phyloP scores from a whole-genome alignment of 768 basidiomycete species.

The Leccinum incarnatum region DNA sequence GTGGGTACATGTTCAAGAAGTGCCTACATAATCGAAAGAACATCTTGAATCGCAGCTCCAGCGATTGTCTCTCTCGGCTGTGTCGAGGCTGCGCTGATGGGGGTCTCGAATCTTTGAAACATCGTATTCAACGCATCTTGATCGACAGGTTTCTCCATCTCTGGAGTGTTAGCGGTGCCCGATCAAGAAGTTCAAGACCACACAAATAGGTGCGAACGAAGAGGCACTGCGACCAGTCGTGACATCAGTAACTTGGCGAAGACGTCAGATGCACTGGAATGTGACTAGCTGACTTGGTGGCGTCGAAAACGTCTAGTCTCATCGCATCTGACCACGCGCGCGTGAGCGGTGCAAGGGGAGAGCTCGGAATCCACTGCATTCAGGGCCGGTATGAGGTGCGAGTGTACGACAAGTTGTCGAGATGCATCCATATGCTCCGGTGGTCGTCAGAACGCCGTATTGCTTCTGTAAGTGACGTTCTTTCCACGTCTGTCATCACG shows the following conservation, averaged over 20 bases:
- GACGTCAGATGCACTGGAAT: neutral
- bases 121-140: neutral
- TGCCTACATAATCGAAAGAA: neutral
- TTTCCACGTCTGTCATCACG: neutral
- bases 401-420: neutral
- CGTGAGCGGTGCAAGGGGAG: neutral
- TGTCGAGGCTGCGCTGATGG: slow-evolving; percentile 9
- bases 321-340: neutral
- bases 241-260: neutral
- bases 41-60: neutral
- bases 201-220: neutral
- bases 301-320: neutral
- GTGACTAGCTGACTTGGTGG: neutral
- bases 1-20: neutral
- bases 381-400: neutral
- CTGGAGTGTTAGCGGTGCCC: neutral
- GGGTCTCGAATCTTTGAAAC: neutral
- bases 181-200: neutral
- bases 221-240: neutral
- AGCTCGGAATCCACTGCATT: neutral
- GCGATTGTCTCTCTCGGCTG: neutral
- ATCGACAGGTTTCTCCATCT: neutral
- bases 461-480: neutral
- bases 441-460: neutral
- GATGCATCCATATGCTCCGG: neutral